phyloP scores from a whole-genome alignment of 2,329 filamentous ascomycete genomes.

The Rhynchosporium agropyri region DNA sequence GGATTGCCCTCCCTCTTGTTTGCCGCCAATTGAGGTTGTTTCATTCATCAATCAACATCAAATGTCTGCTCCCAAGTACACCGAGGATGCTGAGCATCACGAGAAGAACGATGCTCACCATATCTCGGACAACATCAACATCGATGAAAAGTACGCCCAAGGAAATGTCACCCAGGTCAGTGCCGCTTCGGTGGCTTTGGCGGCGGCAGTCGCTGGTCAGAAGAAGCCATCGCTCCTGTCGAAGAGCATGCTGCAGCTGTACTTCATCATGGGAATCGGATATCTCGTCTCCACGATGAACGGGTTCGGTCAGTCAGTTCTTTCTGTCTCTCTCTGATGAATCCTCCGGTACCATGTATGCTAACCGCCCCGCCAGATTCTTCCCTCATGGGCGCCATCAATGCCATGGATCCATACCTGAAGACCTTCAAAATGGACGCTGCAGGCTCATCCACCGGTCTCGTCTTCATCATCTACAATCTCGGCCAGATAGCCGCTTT shows the following conservation, averaged over 20 bases:
- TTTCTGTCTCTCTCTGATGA: too few relatives aligned
- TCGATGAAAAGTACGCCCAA: slow-evolving; percentile 29
- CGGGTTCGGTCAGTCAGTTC: slow-evolving; percentile 47
- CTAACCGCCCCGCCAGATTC: slow-evolving; percentile 47
- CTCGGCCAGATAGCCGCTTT: slow-evolving; percentile 54
- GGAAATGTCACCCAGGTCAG: slow-evolving; percentile 41
- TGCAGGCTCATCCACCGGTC: slow-evolving; percentile 51
- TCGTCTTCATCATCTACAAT: slow-evolving; percentile 53
- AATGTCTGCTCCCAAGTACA: slow-evolving; percentile 24
- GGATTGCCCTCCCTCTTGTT: not conserved
- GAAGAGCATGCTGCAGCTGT: slow-evolving; percentile 49
- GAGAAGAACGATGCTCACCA: slow-evolving; percentile 13
- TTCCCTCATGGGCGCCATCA: slow-evolving; percentile 55
- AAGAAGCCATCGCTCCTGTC: slow-evolving; percentile 43
- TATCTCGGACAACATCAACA: not conserved
- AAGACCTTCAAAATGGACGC: slow-evolving; percentile 51
- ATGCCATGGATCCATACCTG: slow-evolving; percentile 55
- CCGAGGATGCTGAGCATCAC: slow-evolving; percentile 25
- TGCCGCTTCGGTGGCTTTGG: slow-evolving; percentile 44
- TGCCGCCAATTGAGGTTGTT: not conserved
- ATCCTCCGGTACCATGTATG: too few relatives aligned
- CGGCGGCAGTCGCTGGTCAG: slow-evolving; percentile 41
- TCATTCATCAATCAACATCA: slow-evolving; percentile 17
- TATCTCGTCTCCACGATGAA: slow-evolving; percentile 55
- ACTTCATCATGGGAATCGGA: slow-evolving; percentile 46